These are phyloP conservation scores for Pseudogymnoascus sp. DNA, from an alignment of 2,329 filamentous ascomycete species.

Conservation along the genomic window DNA sequence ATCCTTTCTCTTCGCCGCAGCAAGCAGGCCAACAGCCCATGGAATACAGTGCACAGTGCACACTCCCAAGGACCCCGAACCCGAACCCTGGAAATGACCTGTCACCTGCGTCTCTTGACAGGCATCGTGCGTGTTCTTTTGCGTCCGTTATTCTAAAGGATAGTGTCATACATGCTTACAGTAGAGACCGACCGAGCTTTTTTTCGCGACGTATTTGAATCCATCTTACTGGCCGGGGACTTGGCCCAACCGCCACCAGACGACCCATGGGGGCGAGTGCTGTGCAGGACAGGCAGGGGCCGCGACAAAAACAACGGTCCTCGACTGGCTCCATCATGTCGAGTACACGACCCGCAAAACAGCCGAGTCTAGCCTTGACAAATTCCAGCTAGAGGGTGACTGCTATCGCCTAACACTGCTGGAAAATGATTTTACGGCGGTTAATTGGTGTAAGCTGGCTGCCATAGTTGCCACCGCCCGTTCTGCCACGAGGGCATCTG, in stretches of 20 bases:
- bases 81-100: conserved; percentile 1
- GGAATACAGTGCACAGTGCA: not conserved
- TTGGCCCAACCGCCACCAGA: not conserved
- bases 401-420: not conserved
- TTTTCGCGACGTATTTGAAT: not conserved
- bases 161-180: not conserved
- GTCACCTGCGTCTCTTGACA: not conserved
- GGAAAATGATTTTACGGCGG: not conserved
- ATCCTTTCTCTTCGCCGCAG: not conserved
- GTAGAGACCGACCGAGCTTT: not conserved
- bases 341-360: not conserved
- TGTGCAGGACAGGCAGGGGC: not conserved
- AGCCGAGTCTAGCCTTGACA: conserved; percentile 4
- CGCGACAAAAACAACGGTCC: not conserved
- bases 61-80: not conserved
- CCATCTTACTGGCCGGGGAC: not conserved
- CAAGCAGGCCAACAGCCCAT: not conserved
- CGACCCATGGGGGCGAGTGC: not conserved
- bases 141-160: not conserved
- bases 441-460: not conserved
- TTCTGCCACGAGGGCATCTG: not conserved
- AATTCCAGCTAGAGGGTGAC: not conserved
- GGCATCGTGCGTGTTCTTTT: not conserved
- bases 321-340: not conserved
- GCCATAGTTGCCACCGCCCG: not conserved